A percentile compares a stretch with the other conserved stretches of the same genome.
phyloP scores from a whole-genome alignment of 805 yeast genomes.

The Clavispora asparagi region DNA sequence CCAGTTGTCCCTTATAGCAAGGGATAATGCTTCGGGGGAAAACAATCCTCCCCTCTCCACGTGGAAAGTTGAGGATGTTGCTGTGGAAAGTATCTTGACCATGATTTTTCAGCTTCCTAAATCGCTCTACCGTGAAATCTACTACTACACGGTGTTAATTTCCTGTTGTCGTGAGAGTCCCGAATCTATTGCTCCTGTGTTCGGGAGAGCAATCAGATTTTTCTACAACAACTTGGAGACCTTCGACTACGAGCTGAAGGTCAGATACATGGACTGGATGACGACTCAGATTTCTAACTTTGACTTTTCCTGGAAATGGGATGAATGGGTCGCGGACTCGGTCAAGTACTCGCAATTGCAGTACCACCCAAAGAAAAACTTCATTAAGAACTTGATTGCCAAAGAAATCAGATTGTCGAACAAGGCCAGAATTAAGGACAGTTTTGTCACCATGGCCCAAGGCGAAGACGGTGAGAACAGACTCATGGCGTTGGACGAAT shows the following conservation, averaged over 20 bases:
- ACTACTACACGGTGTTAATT: constrained; percentile 78
- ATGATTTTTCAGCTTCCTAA: constrained; percentile 72
- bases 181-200: constrained; percentile 81
- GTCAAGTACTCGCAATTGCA: constrained; percentile 36
- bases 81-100: constrained; percentile 75
- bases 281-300: constrained; percentile 89
- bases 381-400: constrained; percentile 71
- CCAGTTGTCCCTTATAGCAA: constrained; percentile 41
- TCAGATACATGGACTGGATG: constrained; percentile 83
- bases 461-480: constrained; percentile 15
- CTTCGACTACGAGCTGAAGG: constrained; percentile 68
- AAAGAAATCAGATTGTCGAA: constrained; percentile 85
- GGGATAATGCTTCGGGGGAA: constrained; percentile 39
- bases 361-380: constrained; percentile 68
- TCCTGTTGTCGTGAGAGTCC: constrained; percentile 78
- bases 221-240: constrained; percentile 63
- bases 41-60: constrained; percentile 51
- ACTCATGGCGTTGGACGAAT: constrained; percentile 27
- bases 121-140: constrained; percentile 62
- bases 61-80: constrained; percentile 88
- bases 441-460: constrained; percentile 42
- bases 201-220: constrained; percentile 83
- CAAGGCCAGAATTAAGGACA: constrained; percentile 61
- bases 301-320: constrained; percentile 97
- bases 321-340: constrained; percentile 76